These are phyloP conservation scores for Dorcoceras hygrometricum DNA, from an alignment of 257 asterid genomes.

Conservation along the genomic window DNA sequence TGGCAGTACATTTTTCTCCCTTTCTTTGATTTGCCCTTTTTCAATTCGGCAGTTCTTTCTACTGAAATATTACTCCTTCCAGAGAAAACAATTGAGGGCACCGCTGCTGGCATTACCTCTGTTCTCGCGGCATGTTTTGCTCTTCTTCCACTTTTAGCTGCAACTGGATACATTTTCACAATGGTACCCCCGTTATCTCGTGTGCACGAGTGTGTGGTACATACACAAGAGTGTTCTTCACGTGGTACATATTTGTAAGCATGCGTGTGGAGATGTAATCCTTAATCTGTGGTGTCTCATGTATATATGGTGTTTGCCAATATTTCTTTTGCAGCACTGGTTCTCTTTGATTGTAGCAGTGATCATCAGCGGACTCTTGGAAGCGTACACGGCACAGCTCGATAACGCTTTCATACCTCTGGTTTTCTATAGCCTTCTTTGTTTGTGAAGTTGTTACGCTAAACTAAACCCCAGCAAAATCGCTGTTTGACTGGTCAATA, in stretches of 20 bases:
- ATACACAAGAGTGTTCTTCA: neutral
- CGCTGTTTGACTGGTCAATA: conserved; percentile 1
- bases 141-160: conserved; percentile 84
- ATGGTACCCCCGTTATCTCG: conserved; percentile 44
- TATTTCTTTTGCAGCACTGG: conserved; percentile 68
- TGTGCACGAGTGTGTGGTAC: neutral
- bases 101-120: conserved; percentile 97
- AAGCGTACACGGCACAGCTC: conserved; percentile 94
- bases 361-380: conserved; percentile 75
- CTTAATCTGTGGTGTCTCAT: conserved; percentile 13
- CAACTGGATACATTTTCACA: conserved; percentile 75
- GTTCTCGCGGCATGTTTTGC: conserved; percentile 81
- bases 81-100: conserved; percentile 99
- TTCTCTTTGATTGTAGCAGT: conserved; percentile 78
- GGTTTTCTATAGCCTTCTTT: conserved; percentile 85
- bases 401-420: conserved; percentile 98
- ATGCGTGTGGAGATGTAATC: neutral
- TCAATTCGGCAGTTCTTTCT: neutral
- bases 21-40: conserved; percentile 17
- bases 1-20: conserved; percentile 54
- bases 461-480: neutral
- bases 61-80: conserved; percentile 19
- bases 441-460: conserved; percentile 41
- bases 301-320: too few relatives aligned
- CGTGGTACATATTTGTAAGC: neutral